Evolutionary conservation across 805 yeast genomes (phyloP).

Genomic region (Candida caryicola): DNA sequence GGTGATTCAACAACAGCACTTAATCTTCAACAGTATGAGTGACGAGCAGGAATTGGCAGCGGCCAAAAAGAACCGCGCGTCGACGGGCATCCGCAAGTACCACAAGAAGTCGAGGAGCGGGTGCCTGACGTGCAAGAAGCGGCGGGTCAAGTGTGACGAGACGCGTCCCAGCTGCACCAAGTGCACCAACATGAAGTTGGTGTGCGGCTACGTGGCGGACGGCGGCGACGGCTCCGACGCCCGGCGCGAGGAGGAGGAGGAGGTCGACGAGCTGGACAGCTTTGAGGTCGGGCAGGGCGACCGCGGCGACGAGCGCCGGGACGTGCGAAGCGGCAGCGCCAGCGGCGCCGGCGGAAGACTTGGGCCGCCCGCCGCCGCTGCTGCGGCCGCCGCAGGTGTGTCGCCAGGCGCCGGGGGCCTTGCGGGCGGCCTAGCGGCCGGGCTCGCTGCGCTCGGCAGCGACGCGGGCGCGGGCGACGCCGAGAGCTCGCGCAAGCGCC

Average conservation of each 20-base stretch:
- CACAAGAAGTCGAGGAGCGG: constrained; percentile 89
- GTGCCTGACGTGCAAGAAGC: constrained; percentile 81
- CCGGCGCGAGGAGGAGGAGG: constrained; percentile 1
- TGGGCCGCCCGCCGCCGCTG: no score
- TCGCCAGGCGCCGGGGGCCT: neutral
- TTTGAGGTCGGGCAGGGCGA: neutral
- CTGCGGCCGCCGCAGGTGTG: no score
- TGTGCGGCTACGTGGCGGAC: constrained; percentile 57
- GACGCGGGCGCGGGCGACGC: neutral
- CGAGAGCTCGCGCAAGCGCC: neutral
- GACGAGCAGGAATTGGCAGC: neutral
- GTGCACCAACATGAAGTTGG: constrained; percentile 75
- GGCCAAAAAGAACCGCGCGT: constrained; percentile 6
- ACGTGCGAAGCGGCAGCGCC: neutral
- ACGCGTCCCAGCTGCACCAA: constrained; percentile 73
- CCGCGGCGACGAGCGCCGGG: neutral
- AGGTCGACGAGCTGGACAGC: no score
- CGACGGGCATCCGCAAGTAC: constrained; percentile 77
- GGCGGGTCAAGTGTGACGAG: constrained; percentile 94
- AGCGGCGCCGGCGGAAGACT: no score
- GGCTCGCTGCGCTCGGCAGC: neutral
- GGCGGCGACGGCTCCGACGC: constrained; percentile 5
- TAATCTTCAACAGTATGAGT: constrained; percentile 3
- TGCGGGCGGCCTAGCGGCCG: neutral
- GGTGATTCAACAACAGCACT: no score